A percentile compares a stretch with the other conserved stretches of the same genome.
These are phyloP conservation scores for Calycina herbarum DNA, from an alignment of 2,329 filamentous ascomycete species.

Conservation along the genomic window DNA sequence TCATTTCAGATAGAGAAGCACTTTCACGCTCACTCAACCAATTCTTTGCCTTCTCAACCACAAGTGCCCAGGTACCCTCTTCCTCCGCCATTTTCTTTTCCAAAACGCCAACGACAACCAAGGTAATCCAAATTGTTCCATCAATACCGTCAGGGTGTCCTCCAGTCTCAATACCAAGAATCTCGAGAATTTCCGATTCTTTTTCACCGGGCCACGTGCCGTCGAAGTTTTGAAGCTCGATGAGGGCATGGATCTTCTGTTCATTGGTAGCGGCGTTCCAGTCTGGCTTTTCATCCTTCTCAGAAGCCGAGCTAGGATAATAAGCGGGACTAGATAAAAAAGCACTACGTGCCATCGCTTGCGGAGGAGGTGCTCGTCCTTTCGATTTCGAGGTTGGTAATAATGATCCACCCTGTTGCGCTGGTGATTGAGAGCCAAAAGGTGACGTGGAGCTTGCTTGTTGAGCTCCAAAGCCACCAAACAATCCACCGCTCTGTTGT, in stretches of 20 bases:
- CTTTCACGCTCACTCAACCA: conserved; percentile 44
- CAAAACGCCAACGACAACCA: conserved; percentile 50
- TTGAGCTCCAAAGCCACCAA: too few relatives aligned
- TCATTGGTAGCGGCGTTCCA: conserved; percentile 8
- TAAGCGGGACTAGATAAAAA: background rate
- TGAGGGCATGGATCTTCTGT: conserved; percentile 45
- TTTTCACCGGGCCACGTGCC: conserved; percentile 48
- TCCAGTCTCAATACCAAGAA: conserved; percentile 12
- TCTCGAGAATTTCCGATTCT: conserved; percentile 19
- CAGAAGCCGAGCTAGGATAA: background rate
- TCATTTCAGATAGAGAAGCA: background rate
- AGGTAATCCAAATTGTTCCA: conserved; percentile 34
- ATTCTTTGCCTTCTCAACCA: conserved; percentile 57
- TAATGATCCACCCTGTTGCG: too few relatives aligned
- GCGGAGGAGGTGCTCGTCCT: background rate
- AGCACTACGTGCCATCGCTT: background rate
- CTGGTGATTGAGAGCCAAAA: too few relatives aligned
- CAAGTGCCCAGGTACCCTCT: conserved; percentile 62
- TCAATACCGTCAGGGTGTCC: conserved; percentile 13
- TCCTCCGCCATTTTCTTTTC: conserved; percentile 45
- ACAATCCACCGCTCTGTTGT: too few relatives aligned
- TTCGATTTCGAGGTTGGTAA: too few relatives aligned
- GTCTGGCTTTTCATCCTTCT: background rate
- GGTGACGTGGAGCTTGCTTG: too few relatives aligned
- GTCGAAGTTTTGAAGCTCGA: conserved; percentile 55